Conservation (phyloP, 306 rosid genomes). For the Acacia melanoxylon region DNA sequence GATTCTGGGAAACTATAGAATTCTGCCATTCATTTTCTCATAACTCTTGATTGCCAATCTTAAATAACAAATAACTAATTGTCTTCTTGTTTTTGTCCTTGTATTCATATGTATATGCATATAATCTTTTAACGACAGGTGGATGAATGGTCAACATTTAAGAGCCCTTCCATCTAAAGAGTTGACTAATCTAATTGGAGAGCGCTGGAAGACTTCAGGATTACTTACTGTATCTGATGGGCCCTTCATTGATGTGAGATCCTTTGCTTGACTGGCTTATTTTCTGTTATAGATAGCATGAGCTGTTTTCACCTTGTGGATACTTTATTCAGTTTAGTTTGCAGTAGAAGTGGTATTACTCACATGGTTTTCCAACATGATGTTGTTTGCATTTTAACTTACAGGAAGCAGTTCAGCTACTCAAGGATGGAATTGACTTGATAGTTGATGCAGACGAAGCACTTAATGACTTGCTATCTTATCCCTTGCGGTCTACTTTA, state of each 20-base stretch:
- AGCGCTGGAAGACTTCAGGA: conserved; percentile 72
- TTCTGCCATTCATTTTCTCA: conserved; percentile 1
- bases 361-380: conserved; percentile 32
- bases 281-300: not conserved
- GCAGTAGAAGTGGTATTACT: not conserved
- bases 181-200: conserved; percentile 68
- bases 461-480: conserved; percentile 76
- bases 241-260: conserved; percentile 73
- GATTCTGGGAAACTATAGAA: not conserved
- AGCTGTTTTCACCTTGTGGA: conserved; percentile 1
- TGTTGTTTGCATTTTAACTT: conserved; percentile 11
- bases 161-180: conserved; percentile 71
- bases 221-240: conserved; percentile 62
- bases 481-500: conserved; percentile 72
- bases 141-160: conserved; percentile 98
- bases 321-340: conserved; percentile 6
- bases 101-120: not conserved
- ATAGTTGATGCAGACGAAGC: conserved; percentile 75
- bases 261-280: conserved; percentile 19
- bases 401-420: conserved; percentile 81
- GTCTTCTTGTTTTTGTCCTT: no score
- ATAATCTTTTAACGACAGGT: conserved; percentile 46
- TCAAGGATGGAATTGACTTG: conserved; percentile 88
- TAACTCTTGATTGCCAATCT: not conserved
- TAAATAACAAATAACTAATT: no score